Conservation (phyloP, 352 stramenopile genomes). For the Phytophthora ohioensis region DNA sequence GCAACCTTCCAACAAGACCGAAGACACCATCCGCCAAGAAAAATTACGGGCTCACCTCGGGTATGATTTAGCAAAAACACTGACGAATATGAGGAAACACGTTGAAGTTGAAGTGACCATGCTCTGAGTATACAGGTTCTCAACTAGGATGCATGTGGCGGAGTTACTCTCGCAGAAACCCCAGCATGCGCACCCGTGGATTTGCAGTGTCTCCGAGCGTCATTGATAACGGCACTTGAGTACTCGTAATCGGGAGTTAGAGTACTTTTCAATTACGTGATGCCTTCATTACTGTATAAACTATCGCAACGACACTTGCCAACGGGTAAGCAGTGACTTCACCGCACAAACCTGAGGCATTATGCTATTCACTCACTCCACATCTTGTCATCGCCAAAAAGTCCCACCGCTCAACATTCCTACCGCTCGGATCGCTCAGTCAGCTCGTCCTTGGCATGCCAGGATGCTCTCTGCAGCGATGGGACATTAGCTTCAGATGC, state of each 20-base stretch:
- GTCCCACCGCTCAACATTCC: constrained; percentile 45
- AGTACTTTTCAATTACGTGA: constrained; percentile 6
- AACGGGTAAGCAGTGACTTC: not conserved
- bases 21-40: constrained; percentile 47
- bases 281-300: constrained; percentile 36
- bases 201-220: too few species aligned
- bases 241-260: too few species aligned
- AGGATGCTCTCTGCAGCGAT: constrained; percentile 41
- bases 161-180: too few species aligned
- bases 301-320: constrained; percentile 31
- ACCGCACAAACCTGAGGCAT: not conserved
- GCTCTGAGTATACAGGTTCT: too few species aligned
- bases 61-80: constrained; percentile 44
- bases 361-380: not conserved
- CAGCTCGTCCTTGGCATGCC: constrained; percentile 35
- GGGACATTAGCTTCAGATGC: constrained; percentile 68
- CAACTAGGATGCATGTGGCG: too few species aligned
- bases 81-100: not conserved
- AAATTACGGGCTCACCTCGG: constrained; percentile 67
- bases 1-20: constrained; percentile 35
- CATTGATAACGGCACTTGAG: too few species aligned
- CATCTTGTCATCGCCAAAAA: constrained; percentile 36
- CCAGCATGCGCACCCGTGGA: too few species aligned
- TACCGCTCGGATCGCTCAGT: constrained; percentile 35
- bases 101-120: too few species aligned